These are phyloP conservation scores for Blepharisma undulans DNA, from an alignment of 169 alveolate genomes.

Conservation along the genomic window DNA sequence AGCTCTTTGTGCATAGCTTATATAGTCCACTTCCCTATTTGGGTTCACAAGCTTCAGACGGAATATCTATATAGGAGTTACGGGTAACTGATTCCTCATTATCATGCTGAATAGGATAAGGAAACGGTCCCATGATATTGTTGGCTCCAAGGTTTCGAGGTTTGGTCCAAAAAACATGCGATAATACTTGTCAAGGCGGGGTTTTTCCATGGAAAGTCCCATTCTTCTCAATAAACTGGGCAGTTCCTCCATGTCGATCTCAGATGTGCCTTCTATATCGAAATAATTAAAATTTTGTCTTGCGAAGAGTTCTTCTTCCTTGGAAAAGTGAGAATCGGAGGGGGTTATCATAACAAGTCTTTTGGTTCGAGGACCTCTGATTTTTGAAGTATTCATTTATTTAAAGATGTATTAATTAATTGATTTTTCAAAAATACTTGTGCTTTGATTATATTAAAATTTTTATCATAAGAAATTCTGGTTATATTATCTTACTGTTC, in stretches of 20 bases:
- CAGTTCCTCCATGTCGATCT: slow-evolving; percentile 24
- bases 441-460: too few relatives aligned
- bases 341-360: slow-evolving; percentile 32
- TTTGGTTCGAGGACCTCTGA: slow-evolving; percentile 25
- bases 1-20: slow-evolving; percentile 7
- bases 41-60: slow-evolving; percentile 1
- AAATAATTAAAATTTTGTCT: neutral
- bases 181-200: slow-evolving; percentile 17
- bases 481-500: neutral
- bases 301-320: slow-evolving; percentile 20
- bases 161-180: slow-evolving; percentile 1
- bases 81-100: slow-evolving; percentile 34
- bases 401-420: neutral
- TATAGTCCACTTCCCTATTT: slow-evolving; percentile 6
- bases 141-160: neutral
- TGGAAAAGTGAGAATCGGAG: neutral
- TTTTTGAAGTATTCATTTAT: neutral
- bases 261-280: slow-evolving; percentile 2
- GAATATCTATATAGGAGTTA: slow-evolving; percentile 14
- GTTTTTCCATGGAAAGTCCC: slow-evolving; percentile 14
- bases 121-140: slow-evolving; percentile 30
- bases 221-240: slow-evolving; percentile 6
- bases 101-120: slow-evolving; percentile 6
- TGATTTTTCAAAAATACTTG: too few relatives aligned
- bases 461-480: too few relatives aligned